Conservation (phyloP, 2,329 filamentous ascomycete genomes). For the Stachybotrys echinatus region DNA sequence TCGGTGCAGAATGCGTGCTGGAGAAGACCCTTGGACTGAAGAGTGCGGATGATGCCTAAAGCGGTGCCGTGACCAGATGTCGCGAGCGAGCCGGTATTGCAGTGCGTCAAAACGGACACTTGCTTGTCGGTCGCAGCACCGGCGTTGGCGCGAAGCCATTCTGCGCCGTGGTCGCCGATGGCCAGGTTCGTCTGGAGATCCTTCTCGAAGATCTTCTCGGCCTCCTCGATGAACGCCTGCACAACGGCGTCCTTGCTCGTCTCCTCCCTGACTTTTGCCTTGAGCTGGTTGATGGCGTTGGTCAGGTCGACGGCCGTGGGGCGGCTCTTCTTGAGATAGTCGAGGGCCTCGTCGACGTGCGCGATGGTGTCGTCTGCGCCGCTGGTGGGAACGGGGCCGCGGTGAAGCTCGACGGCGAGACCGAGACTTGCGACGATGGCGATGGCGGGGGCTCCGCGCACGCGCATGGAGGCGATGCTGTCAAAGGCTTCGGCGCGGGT, state of each 20-base stretch:
- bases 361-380: constrained; percentile 54
- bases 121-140: constrained; percentile 38
- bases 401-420: constrained; percentile 76
- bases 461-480: constrained; percentile 75
- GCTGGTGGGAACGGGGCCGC: constrained; percentile 38
- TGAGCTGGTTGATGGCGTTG: constrained; percentile 82
- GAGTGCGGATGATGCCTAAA: constrained; percentile 83
- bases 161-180: constrained; percentile 78
- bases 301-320: constrained; percentile 93
- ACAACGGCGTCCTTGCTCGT: constrained; percentile 49
- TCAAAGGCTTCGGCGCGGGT: constrained; percentile 73
- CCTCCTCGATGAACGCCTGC: constrained; percentile 67
- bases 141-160: constrained; percentile 68
- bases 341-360: constrained; percentile 71
- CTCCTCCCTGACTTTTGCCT: constrained; percentile 49
- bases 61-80: constrained; percentile 98
- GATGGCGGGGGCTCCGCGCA: constrained; percentile 83
- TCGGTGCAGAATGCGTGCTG: constrained; percentile 92
- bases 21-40: constrained; percentile 61
- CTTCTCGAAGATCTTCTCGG: constrained; percentile 80
- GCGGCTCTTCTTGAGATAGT: constrained; percentile 82
- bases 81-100: constrained; percentile 94
- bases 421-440: constrained; percentile 94
- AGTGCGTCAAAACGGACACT: constrained; percentile 89
- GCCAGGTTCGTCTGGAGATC: constrained; percentile 83